These are phyloP conservation scores for Cardamine resedifolia DNA, from an alignment of 345 rosid genomes.

Conservation along the genomic window DNA sequence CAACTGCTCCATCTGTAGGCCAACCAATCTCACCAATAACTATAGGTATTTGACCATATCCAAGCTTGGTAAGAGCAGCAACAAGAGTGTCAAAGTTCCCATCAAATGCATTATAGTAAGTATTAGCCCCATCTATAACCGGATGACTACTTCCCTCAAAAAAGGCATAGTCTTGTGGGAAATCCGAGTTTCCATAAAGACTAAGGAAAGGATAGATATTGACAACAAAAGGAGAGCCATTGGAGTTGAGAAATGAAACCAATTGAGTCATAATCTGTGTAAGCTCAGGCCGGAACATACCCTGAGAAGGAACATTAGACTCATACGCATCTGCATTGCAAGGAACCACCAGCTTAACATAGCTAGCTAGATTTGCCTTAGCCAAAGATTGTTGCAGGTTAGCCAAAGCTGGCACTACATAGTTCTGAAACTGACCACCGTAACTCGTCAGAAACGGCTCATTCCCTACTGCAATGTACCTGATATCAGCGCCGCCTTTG, in stretches of 20 bases:
- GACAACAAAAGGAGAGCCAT: slow-evolving; percentile 85
- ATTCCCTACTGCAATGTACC: slow-evolving; percentile 92
- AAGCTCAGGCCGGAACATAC: slow-evolving; percentile 83
- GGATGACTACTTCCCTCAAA: slow-evolving; percentile 84
- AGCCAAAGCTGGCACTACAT: slow-evolving; percentile 76
- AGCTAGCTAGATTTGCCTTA: slow-evolving; percentile 76
- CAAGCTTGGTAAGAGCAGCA: slow-evolving; percentile 78
- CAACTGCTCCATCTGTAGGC: slow-evolving; percentile 85
- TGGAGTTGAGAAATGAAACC: slow-evolving; percentile 79
- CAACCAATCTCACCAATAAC: slow-evolving; percentile 96
- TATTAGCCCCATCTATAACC: slow-evolving; percentile 71
- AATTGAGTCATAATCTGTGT: slow-evolving; percentile 79
- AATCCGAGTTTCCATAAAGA: slow-evolving; percentile 81
- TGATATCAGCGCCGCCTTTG: slow-evolving; percentile 79
- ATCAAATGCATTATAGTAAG: slow-evolving; percentile 88
- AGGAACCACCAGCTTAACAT: slow-evolving; percentile 85
- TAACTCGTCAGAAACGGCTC: slow-evolving; percentile 90
- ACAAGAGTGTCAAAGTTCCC: slow-evolving; percentile 92
- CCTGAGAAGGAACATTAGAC: slow-evolving; percentile 81
- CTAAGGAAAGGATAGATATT: slow-evolving; percentile 98
- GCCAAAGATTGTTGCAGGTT: slow-evolving; percentile 84
- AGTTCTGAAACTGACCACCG: slow-evolving; percentile 62
- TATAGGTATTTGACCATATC: slow-evolving; percentile 86
- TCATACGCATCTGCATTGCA: slow-evolving; percentile 97
- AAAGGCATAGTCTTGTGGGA: slow-evolving; percentile 94